phyloP scores from a whole-genome alignment of 1,284 basidiomycete species.

The Lignosus rhinocerotis region DNA sequence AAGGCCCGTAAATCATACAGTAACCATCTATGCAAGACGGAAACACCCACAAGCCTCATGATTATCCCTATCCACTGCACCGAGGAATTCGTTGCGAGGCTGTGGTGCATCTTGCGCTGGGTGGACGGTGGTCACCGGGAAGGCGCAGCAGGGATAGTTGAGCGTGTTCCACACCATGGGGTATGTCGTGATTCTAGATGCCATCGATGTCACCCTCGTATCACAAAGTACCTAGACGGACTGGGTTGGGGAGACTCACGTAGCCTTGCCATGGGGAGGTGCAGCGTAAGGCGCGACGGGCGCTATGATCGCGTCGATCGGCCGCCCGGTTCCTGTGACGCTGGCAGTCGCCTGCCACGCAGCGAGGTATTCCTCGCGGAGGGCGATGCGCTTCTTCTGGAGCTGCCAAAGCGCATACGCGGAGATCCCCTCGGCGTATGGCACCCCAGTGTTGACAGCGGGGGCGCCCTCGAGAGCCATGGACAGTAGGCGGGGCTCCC shows the following conservation, averaged over 20 bases:
- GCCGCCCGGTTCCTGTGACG: conserved; percentile 57
- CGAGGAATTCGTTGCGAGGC: conserved; percentile 36
- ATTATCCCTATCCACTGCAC: conserved; percentile 40
- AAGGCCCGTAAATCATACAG: neutral
- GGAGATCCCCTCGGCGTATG: conserved; percentile 23
- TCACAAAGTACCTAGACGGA: neutral
- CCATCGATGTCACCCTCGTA: neutral
- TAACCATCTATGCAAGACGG: neutral
- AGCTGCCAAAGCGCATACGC: conserved; percentile 60
- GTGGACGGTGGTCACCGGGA: conserved; percentile 69
- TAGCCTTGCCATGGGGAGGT: conserved; percentile 52
- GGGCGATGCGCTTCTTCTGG: conserved; percentile 44
- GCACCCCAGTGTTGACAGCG: conserved; percentile 16
- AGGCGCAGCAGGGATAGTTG: conserved; percentile 67
- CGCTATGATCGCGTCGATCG: conserved; percentile 63
- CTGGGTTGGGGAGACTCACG: conserved; percentile 33
- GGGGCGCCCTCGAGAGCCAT: conserved; percentile 34
- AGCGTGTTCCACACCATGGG: conserved; percentile 68
- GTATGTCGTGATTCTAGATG: conserved; percentile 25
- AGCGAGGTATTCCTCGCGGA: conserved; percentile 53
- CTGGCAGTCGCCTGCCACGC: conserved; percentile 53
- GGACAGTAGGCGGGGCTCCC: conserved; percentile 36
- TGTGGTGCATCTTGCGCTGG: conserved; percentile 35
- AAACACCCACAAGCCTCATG: conserved; percentile 45
- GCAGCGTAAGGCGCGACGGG: conserved; percentile 54